phyloP scores from a whole-genome alignment of 2,329 filamentous ascomycete genomes.

The Pseudogymnoascus sp. region DNA sequence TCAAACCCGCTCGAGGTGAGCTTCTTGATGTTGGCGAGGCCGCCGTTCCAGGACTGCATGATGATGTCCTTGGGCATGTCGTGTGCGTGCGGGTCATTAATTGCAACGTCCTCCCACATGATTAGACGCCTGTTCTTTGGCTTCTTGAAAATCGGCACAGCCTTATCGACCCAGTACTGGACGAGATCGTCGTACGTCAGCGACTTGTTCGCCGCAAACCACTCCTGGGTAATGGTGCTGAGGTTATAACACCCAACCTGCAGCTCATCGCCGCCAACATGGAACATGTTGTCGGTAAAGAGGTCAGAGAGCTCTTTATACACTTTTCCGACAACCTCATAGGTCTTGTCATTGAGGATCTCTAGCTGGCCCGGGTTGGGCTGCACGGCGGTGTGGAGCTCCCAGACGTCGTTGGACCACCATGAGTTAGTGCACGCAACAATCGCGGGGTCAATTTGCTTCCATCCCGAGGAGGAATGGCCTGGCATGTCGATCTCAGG shows the following conservation, averaged over 20 bases:
- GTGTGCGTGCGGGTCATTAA: conserved; percentile 47
- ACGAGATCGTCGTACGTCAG: conserved; percentile 61
- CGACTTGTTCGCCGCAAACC: conserved; percentile 66
- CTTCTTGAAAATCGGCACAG: conserved; percentile 53
- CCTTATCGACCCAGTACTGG: conserved; percentile 56
- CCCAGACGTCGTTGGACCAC: conserved; percentile 53
- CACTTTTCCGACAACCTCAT: conserved; percentile 49
- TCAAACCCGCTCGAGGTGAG: conserved; percentile 57
- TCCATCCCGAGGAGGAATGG: conserved; percentile 56
- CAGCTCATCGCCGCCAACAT: conserved; percentile 75
- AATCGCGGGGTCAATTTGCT: conserved; percentile 57
- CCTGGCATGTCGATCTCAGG: conserved; percentile 74
- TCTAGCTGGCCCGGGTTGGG: conserved; percentile 48
- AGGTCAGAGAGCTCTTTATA: conserved; percentile 62
- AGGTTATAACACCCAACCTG: conserved; percentile 51
- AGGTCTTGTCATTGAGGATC: conserved; percentile 63
- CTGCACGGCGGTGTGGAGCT: conserved; percentile 58
- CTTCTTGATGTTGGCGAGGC: conserved; percentile 49
- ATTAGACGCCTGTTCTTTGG: conserved; percentile 50
- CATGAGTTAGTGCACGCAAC: conserved; percentile 48
- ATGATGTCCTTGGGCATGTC: conserved; percentile 59
- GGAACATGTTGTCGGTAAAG: conserved; percentile 68
- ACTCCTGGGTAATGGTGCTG: conserved; percentile 39
- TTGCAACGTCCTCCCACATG: conserved; percentile 79
- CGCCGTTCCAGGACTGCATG: conserved; percentile 67